These are phyloP conservation scores for Penicillium hordei DNA, from an alignment of 2,329 filamentous ascomycete genomes.

Conservation along the genomic window DNA sequence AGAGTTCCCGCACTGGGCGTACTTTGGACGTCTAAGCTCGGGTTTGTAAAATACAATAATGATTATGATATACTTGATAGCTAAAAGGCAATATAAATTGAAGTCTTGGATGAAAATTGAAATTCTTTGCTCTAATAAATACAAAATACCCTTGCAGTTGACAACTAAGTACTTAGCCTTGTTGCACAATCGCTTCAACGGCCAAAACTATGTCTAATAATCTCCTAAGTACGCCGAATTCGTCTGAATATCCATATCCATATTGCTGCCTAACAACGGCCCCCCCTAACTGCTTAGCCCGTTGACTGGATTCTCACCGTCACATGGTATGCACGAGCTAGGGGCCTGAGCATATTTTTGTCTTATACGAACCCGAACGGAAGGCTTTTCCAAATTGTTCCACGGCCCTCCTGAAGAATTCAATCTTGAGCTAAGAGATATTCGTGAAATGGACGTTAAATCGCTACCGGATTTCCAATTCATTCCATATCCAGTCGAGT, in stretches of 20 bases:
- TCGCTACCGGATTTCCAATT: slow-evolving; percentile 21
- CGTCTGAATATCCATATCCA: not conserved
- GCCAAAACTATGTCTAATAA: not conserved
- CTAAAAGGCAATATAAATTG: slow-evolving; percentile 4
- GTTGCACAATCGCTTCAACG: not conserved
- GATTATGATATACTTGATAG: slow-evolving; percentile 17
- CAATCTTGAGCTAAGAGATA: not conserved
- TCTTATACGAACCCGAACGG: not conserved
- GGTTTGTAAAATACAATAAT: slow-evolving; percentile 13
- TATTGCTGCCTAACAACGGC: not conserved
- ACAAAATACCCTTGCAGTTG: not conserved
- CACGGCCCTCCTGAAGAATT: not conserved
- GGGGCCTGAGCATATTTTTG: not conserved
- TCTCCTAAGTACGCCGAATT: not conserved
- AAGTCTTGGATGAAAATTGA: not conserved
- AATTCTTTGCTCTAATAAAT: not conserved
- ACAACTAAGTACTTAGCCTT: not conserved
- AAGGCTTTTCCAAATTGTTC: not conserved
- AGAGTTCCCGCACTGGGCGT: slow-evolving; percentile 54
- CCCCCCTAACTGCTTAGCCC: not conserved
- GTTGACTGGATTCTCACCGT: not conserved
- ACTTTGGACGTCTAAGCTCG: slow-evolving; percentile 42
- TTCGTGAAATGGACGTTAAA: slow-evolving; percentile 17
- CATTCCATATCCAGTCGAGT: slow-evolving; percentile 14
- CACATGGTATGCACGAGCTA: not conserved